Evolutionary conservation across 192 early-diverging fungal species (phyloP).

Genomic region (Dimargaris xerosporica): DNA sequence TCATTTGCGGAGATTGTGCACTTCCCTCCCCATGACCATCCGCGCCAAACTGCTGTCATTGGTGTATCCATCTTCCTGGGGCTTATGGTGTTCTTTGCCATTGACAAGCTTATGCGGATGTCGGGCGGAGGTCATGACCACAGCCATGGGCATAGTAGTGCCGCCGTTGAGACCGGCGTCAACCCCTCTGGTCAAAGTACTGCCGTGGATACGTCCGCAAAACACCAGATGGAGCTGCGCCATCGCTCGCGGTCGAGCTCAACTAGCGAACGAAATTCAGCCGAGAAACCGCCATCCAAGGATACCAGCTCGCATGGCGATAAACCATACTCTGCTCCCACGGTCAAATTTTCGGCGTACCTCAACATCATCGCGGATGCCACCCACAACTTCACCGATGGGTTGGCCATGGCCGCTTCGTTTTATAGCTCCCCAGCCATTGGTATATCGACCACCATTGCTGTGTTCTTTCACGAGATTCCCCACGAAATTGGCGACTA

Average conservation of each 20-base stretch:
- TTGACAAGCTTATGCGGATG: conserved; percentile 76
- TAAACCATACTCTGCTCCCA: background rate
- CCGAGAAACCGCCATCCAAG: background rate
- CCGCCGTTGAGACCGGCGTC: conserved; percentile 22
- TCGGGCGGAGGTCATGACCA: conserved; percentile 43
- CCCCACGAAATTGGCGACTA: conserved; percentile 82
- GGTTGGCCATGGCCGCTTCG: conserved; percentile 67
- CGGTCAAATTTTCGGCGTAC: conserved; percentile 55
- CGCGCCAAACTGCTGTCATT: conserved; percentile 33
- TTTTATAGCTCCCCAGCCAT: conserved; percentile 67
- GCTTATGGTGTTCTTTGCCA: conserved; percentile 56
- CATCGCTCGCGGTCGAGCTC: no score
- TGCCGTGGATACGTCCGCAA: background rate
- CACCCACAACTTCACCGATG: conserved; percentile 77
- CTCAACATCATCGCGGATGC: conserved; percentile 71
- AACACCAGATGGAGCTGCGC: no score
- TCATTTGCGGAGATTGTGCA: conserved; percentile 12
- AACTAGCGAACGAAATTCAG: background rate
- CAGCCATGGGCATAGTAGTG: conserved; percentile 38
- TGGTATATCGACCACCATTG: conserved; percentile 71
- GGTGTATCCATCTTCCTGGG: conserved; percentile 65
- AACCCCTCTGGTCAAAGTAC: conserved; percentile 12
- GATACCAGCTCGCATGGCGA: background rate
- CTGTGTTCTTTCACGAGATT: conserved; percentile 81
- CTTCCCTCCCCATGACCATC: conserved; percentile 17